phyloP scores from a whole-genome alignment of 805 yeast species.

The Candida khao-thaluensis region DNA sequence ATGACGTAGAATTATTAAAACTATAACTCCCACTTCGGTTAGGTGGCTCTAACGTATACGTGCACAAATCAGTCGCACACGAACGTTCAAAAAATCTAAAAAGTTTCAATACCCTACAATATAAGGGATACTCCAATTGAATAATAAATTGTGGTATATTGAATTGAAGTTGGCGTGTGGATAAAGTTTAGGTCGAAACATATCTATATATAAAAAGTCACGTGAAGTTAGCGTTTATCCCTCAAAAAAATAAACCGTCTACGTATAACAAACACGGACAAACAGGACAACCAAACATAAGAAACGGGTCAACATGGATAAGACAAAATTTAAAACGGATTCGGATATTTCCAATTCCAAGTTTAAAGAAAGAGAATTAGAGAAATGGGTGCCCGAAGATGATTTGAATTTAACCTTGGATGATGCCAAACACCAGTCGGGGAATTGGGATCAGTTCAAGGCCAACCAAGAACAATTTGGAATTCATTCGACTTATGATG shows the following conservation, averaged over 20 bases:
- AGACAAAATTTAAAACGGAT: slow-evolving; percentile 68
- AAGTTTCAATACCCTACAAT: slow-evolving; percentile 3
- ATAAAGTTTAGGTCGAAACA: neutral
- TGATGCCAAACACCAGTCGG: slow-evolving; percentile 14
- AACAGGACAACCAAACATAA: slow-evolving; percentile 7
- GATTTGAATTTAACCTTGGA: slow-evolving; percentile 29
- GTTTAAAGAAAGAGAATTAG: slow-evolving; percentile 67
- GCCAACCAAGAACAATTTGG: slow-evolving; percentile 91
- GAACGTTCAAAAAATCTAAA: slow-evolving; percentile 6
- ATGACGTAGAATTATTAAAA: no score
- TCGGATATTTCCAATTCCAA: slow-evolving; percentile 66
- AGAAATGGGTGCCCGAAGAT: slow-evolving; percentile 79
- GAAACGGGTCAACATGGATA: slow-evolving; percentile 4
- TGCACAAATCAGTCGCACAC: slow-evolving; percentile 6
- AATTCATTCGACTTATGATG: slow-evolving; percentile 79
- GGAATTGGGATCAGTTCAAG: slow-evolving; percentile 89
- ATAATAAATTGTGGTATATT: neutral
- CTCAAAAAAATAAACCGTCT: no score
- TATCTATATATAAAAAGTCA: neutral
- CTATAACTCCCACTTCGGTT: no score
- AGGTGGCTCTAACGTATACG: neutral
- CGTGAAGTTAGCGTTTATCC: neutral
- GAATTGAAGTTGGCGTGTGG: slow-evolving; percentile 1
- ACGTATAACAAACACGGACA: slow-evolving; percentile 4
- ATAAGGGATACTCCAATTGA: slow-evolving; percentile 7